Evolutionary conservation across 805 yeast genomes (phyloP).

Genomic region (Candida nemodendra): DNA sequence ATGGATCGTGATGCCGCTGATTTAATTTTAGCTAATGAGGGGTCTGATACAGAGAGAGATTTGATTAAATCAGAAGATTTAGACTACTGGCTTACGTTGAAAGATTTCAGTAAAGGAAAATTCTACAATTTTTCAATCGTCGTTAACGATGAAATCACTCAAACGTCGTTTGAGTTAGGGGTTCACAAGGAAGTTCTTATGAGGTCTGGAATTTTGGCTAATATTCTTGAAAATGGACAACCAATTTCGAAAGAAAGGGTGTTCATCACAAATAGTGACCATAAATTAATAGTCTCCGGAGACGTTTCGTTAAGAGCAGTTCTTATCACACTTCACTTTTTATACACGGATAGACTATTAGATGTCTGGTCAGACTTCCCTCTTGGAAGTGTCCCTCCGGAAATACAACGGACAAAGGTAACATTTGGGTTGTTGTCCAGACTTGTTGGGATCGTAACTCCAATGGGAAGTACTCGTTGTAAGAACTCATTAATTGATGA

Average conservation of each 20-base stretch:
- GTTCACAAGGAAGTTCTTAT: conserved; percentile 18
- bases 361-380: conserved; percentile 47
- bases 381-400: conserved; percentile 29
- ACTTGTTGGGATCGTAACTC: conserved; percentile 25
- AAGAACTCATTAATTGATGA: conserved; percentile 18
- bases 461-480: conserved; percentile 28
- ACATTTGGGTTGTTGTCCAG: conserved; percentile 30
- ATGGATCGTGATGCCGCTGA: not conserved
- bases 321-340: conserved; percentile 43
- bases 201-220: conserved; percentile 10
- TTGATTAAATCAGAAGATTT: conserved; percentile 35
- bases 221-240: conserved; percentile 1
- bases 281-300: conserved; percentile 20
- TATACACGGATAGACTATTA: conserved; percentile 48
- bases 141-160: conserved; percentile 11
- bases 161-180: conserved; percentile 7
- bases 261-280: conserved; percentile 1
- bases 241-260: conserved; percentile 17
- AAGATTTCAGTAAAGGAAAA: conserved; percentile 14
- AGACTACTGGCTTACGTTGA: conserved; percentile 24
- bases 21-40: conserved; percentile 1
- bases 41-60: conserved; percentile 27
- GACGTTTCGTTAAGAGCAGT: conserved; percentile 27
- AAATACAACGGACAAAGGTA: conserved; percentile 29
- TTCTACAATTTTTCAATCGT: conserved; percentile 14